These are phyloP conservation scores for Collybiopsis luxurians DNA, from an alignment of 768 basidiomycete species.

Conservation along the genomic window DNA sequence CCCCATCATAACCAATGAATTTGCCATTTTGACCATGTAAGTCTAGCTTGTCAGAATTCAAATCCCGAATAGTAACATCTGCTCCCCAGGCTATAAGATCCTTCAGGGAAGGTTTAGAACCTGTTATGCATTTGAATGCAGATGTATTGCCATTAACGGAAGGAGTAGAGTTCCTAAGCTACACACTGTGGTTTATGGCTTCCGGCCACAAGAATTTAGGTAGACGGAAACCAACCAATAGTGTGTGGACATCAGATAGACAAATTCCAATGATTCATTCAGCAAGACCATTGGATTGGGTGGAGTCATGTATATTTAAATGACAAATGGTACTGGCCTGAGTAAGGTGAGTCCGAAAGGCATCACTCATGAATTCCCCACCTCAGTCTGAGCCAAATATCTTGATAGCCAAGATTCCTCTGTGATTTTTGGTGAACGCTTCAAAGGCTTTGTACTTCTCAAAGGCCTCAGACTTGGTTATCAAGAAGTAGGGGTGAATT, in stretches of 20 bases:
- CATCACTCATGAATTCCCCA: too few species aligned
- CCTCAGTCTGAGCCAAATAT: too few species aligned
- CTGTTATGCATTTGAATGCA: too few species aligned
- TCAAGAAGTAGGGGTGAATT: conserved; percentile 14
- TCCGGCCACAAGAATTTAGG: conserved; percentile 18
- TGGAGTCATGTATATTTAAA: too few species aligned
- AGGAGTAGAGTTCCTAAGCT: conserved; percentile 11
- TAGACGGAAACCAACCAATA: conserved; percentile 25
- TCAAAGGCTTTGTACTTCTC: conserved; percentile 19
- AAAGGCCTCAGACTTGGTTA: conserved; percentile 15
- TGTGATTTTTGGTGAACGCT: conserved; percentile 23
- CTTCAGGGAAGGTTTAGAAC: neutral
- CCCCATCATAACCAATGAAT: neutral
- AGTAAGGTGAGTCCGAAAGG: too few species aligned
- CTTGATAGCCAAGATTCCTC: conserved; percentile 10
- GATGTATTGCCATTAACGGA: neutral
- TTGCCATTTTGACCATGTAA: too few species aligned
- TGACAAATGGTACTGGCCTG: too few species aligned
- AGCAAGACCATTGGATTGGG: conserved; percentile 27
- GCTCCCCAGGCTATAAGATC: neutral
- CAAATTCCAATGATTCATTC: conserved; percentile 27
- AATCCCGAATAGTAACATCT: neutral
- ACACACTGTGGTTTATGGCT: conserved; percentile 12
- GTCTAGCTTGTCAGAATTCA: neutral
- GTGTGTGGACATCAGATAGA: conserved; percentile 23